A percentile compares a stretch with the other conserved stretches of the same genome.
These are phyloP conservation scores for Candida insectorum DNA, from an alignment of 805 yeast species.

Conservation along the genomic window DNA sequence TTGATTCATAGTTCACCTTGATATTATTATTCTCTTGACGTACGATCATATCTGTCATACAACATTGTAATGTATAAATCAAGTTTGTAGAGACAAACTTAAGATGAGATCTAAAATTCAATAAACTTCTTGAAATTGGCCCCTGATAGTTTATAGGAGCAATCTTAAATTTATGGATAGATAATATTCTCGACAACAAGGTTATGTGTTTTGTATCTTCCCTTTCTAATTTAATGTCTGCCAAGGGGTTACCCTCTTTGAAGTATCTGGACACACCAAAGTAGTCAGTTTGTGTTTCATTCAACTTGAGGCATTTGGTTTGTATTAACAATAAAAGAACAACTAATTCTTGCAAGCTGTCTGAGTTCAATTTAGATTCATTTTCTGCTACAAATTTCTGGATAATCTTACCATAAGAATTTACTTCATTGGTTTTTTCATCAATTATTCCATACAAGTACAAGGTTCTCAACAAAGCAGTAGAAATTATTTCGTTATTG, in stretches of 20 bases:
- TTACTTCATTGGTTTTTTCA: constrained; percentile 38
- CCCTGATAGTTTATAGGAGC: constrained; percentile 58
- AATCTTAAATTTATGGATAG: constrained; percentile 32
- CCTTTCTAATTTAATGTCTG: constrained; percentile 32
- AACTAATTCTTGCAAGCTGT: constrained; percentile 39
- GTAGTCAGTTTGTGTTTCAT: constrained; percentile 33
- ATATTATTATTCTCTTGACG: constrained; percentile 43
- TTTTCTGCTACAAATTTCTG: constrained; percentile 24
- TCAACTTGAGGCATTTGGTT: constrained; percentile 34
- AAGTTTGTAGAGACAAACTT: constrained; percentile 48
- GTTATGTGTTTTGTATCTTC: constrained; percentile 35
- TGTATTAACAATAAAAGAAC: constrained; percentile 45
- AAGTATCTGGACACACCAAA: constrained; percentile 30
- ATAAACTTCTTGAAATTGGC: constrained; percentile 63
- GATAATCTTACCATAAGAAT: constrained; percentile 51
- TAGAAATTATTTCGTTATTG: constrained; percentile 51
- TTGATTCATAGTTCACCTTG: constrained; percentile 41
- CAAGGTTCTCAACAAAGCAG: constrained; percentile 53
- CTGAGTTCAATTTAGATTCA: constrained; percentile 11
- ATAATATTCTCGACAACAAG: constrained; percentile 34
- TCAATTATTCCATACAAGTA: constrained; percentile 49
- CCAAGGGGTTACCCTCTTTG: constrained; percentile 17
- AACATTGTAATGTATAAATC: constrained; percentile 52
- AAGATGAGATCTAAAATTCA: constrained; percentile 65
- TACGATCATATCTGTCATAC: constrained; percentile 48